Base-by-base conservation (phyloP, 164 flowering plant species). In the Paratinospora sagittata region DNA sequence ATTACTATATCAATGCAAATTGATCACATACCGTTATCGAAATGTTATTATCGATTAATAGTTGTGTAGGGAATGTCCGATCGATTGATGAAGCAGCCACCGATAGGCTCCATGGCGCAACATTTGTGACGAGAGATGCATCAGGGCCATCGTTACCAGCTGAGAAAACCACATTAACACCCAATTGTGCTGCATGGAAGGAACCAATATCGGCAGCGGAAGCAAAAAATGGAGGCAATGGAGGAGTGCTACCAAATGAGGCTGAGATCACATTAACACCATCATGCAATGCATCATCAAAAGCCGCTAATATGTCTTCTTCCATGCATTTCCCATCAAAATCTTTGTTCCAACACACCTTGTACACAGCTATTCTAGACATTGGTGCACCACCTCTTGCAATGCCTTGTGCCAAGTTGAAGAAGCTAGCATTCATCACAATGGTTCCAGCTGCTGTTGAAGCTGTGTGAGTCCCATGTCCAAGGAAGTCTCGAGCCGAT, bases 381-480 rank as follows among this genome's bases (percentile, higher is more conserved):
- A 79, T 78, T 0, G 93, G 90, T 2, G 91, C 89, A 3, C 91
- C 93, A 0, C 96, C 96, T 10, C 91, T 75, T 5, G 89, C 96
- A 0, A 70, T 77, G 74, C 96, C 96, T 1, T 16, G 61, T 0
- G 80, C 96, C 6, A 87, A 63, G 3, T 88, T 88, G 5, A 79
- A 68, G 72, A 83, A 83, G 70, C 80, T 72, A 11, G 81, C 89
- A 37, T 78, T 73, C 14, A 34, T 67, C 0, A 77, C 86, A 0
- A 81, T 36, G 47, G 85, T 81, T 0, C 96, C 96, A 0, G 79
- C 88, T 8, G 96, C 96, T 0, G 84, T 90, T 1, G 96, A 90
- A 19, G 96, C 90, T 10, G 90, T 85, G 76, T 90, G 96, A 3
- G 96, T 90, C 0, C 96, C 96, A 43, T 90, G 96, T 24, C 96